Evolutionary conservation across 2,329 filamentous ascomycete genomes (phyloP).

Genomic region (Scytalidium lignicola): DNA sequence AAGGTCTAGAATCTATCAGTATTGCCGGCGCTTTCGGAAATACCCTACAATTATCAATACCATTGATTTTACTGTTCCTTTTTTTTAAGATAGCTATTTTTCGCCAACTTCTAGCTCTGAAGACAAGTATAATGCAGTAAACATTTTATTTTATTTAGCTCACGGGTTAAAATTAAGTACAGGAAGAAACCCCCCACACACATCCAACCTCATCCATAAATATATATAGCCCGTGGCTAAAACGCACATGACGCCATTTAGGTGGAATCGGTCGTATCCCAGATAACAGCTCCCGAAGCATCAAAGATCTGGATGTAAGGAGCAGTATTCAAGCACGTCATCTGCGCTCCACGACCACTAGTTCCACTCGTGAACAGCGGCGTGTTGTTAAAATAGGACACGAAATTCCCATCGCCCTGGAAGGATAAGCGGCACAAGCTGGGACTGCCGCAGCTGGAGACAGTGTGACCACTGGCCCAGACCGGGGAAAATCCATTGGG

Average conservation of each 20-base stretch:
- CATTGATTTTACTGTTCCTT: no score
- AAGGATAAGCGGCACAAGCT: not conserved
- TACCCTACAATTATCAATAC: no score
- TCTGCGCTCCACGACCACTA: not conserved
- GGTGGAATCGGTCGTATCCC: not conserved
- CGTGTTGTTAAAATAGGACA: not conserved
- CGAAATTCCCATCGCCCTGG: conserved; percentile 1
- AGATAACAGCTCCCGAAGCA: not conserved
- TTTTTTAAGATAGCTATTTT: no score
- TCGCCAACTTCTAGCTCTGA: no score
- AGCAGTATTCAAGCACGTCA: not conserved
- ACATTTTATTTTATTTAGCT: no score
- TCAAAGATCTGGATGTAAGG: not conserved
- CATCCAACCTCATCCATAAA: not conserved
- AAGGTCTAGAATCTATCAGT: no score
- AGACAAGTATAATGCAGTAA: no score
- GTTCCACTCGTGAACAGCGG: not conserved
- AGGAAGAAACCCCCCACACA: no score
- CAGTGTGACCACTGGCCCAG: conserved; percentile 1
- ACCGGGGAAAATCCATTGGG: not conserved
- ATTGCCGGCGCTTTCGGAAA: no score
- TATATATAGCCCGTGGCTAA: no score
- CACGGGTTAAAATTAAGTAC: not conserved
- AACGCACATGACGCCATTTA: not conserved
- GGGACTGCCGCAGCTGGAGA: conserved; percentile 2